These are phyloP conservation scores for Aphanomyces euteiches DNA, from an alignment of 352 stramenopile genomes.

Conservation along the genomic window DNA sequence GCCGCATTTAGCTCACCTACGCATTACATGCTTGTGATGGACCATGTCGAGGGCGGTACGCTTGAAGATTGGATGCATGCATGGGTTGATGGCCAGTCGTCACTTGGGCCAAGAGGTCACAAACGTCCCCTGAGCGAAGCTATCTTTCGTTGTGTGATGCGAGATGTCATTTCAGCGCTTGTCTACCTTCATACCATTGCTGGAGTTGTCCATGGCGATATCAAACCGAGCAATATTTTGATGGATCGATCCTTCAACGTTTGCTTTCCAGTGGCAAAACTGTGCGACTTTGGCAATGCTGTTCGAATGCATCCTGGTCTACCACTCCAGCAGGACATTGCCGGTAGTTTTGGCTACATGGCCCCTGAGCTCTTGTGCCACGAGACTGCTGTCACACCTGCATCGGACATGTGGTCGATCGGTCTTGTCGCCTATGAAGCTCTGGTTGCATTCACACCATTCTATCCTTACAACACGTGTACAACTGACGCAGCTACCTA, in stretches of 20 bases:
- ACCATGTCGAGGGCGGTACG: constrained; percentile 19
- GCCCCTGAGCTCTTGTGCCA: constrained; percentile 36
- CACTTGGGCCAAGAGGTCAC: not conserved
- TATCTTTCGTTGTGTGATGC: constrained; percentile 1
- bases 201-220: constrained; percentile 26
- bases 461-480: constrained; percentile 31
- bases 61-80: constrained; percentile 27
- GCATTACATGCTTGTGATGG: constrained; percentile 26
- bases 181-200: constrained; percentile 24
- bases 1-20: constrained; percentile 21
- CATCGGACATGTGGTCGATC: constrained; percentile 40
- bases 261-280: constrained; percentile 11
- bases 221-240: constrained; percentile 30
- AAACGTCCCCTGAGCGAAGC: constrained; percentile 14
- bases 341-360: constrained; percentile 39
- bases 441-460: constrained; percentile 30
- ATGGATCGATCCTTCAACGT: not conserved
- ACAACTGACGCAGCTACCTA: constrained; percentile 24
- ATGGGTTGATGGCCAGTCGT: not conserved
- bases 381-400: constrained; percentile 18
- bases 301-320: constrained; percentile 12
- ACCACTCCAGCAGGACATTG: not conserved
- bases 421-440: constrained; percentile 37
- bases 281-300: constrained; percentile 31
- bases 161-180: constrained; percentile 16